phyloP scores from a whole-genome alignment of 1,284 basidiomycete species.

The Heterobasidion irregulare region DNA sequence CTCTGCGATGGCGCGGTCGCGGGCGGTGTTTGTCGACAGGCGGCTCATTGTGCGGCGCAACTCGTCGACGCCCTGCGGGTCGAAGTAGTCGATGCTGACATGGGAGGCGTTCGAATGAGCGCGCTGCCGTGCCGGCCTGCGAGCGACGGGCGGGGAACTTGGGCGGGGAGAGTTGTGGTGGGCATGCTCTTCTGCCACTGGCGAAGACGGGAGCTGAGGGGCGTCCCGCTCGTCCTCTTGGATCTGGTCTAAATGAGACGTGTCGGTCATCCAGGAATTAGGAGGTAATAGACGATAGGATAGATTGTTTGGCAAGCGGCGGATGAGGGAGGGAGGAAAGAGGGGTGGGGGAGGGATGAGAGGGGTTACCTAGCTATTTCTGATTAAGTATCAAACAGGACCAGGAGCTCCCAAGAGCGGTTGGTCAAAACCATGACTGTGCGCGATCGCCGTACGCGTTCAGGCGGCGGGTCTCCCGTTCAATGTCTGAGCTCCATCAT shows the following conservation, averaged over 20 bases:
- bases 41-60: conserved; percentile 22
- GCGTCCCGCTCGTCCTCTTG: neutral
- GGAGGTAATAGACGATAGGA: neutral
- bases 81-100: conserved; percentile 21
- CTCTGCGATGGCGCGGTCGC: neutral
- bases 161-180: neutral
- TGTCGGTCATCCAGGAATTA: neutral
- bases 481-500: no score
- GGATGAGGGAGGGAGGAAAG: neutral
- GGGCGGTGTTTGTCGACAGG: conserved; percentile 4
- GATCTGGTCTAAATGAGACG: neutral
- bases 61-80: conserved; percentile 22
- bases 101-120: conserved; percentile 9
- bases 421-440: neutral
- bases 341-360: neutral
- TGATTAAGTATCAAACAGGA: neutral
- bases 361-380: neutral
- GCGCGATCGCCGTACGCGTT: neutral
- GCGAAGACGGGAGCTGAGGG: neutral
- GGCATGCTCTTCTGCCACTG: neutral
- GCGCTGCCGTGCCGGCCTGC: neutral
- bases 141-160: neutral
- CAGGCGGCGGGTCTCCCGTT: no score
- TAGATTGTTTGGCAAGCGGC: neutral
- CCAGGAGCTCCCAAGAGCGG: neutral